phyloP scores from a whole-genome alignment of 2,329 filamentous ascomycete genomes.

The Tricladium varicosporioides region DNA sequence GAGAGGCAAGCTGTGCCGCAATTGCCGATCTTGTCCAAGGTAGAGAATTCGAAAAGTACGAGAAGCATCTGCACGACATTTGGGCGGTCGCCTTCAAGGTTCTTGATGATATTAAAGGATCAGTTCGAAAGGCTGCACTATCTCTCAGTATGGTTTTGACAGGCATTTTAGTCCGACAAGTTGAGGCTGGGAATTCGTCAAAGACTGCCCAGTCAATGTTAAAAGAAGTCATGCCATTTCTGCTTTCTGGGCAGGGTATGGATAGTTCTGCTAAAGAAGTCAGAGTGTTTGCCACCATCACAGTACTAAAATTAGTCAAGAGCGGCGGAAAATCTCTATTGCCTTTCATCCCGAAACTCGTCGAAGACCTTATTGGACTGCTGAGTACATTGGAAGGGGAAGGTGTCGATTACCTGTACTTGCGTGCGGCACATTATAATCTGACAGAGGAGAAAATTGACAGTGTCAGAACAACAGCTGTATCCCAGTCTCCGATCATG shows the following conservation, averaged over 20 bases:
- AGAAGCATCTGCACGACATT: slow-evolving; percentile 79
- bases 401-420: slow-evolving; percentile 86
- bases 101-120: slow-evolving; percentile 92
- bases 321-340: slow-evolving; percentile 77
- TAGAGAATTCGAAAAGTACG: slow-evolving; percentile 72
- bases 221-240: slow-evolving; percentile 81
- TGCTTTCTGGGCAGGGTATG: slow-evolving; percentile 83
- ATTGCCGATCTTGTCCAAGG: slow-evolving; percentile 86
- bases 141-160: slow-evolving; percentile 81
- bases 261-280: slow-evolving; percentile 89
- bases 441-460: slow-evolving; percentile 88
- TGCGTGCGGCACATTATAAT: slow-evolving; percentile 81
- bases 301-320: slow-evolving; percentile 86
- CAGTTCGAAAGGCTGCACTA: slow-evolving; percentile 77
- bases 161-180: slow-evolving; percentile 77
- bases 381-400: slow-evolving; percentile 88
- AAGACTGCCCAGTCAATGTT: slow-evolving; percentile 77
- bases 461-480: slow-evolving; percentile 75
- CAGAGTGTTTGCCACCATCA: slow-evolving; percentile 76
- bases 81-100: slow-evolving; percentile 88
- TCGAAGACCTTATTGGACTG: slow-evolving; percentile 77
- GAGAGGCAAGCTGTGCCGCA: slow-evolving; percentile 88
- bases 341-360: slow-evolving; percentile 77
- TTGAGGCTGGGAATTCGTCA: slow-evolving; percentile 73
- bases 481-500: slow-evolving; percentile 84